Percentiles rank a stretch among this genome's conserved stretches.
Conservation (phyloP, 768 basidiomycete species). For the Imleria badia region DNA sequence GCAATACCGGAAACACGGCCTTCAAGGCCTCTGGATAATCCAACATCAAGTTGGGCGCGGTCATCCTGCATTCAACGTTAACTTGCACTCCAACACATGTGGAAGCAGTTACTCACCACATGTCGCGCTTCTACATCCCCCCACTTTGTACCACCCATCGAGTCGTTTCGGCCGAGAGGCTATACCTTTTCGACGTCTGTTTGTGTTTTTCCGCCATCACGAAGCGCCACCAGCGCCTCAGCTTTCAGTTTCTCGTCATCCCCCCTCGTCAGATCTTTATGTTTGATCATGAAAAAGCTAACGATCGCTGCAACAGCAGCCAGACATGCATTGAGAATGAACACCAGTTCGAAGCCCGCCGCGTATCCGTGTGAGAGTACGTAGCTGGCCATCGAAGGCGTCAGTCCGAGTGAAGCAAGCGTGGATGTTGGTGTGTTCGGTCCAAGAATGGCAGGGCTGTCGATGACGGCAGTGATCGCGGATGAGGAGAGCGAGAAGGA, state of each 20-base stretch:
- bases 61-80: neutral
- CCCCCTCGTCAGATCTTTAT: conserved; percentile 54
- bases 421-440: conserved; percentile 29
- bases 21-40: neutral
- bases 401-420: conserved; percentile 36
- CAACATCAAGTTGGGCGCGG: neutral
- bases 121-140: neutral
- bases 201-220: neutral
- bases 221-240: neutral
- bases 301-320: conserved; percentile 54
- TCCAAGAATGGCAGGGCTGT: conserved; percentile 44
- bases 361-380: conserved; percentile 53
- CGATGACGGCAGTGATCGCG: conserved; percentile 45
- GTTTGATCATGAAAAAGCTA: conserved; percentile 58
- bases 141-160: neutral
- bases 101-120: too few species aligned
- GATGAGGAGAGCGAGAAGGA: conserved; percentile 36
- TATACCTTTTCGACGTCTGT: neutral
- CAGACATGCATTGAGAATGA: conserved; percentile 58
- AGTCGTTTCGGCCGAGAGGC: neutral
- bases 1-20: neutral
- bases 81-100: neutral
- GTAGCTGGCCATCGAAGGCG: conserved; percentile 34
- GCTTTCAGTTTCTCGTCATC: conserved; percentile 53
- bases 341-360: conserved; percentile 55